Percentiles rank a stretch among this genome's conserved stretches.
phyloP scores from a whole-genome alignment of 257 asterid species.

The Solanum peruvianum region DNA sequence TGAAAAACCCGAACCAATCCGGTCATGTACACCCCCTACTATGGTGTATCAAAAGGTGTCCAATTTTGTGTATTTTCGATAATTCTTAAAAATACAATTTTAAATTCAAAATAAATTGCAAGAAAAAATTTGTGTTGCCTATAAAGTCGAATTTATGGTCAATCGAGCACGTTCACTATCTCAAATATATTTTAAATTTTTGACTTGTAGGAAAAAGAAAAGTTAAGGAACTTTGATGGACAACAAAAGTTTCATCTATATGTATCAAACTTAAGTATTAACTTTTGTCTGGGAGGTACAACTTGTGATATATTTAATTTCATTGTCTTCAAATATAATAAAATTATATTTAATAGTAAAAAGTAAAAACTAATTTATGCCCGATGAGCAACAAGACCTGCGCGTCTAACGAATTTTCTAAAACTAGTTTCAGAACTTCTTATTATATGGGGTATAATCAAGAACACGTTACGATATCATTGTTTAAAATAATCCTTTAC shows the following conservation, averaged over 20 bases:
- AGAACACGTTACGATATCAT: not conserved
- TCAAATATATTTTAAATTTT: not conserved
- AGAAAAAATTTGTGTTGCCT: not conserved
- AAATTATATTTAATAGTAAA: too few relatives aligned
- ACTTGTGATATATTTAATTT: too few relatives aligned
- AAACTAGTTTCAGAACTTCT: too few relatives aligned
- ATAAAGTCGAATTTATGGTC: not conserved
- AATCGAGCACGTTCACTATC: not conserved
- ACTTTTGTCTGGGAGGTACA: fast-evolving
- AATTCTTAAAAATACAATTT: not conserved
- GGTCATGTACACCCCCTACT: too few relatives aligned
- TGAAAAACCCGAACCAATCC: too few relatives aligned
- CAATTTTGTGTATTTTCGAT: not conserved
- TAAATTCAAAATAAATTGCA: not conserved
- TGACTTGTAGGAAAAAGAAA: too few relatives aligned
- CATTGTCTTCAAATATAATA: too few relatives aligned
- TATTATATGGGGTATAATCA: not conserved
- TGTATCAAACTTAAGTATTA: too few relatives aligned
- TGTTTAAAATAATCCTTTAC: too few relatives aligned
- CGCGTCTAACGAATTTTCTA: not conserved
- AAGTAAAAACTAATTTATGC: not conserved
- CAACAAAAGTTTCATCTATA: not conserved
- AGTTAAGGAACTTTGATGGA: not conserved
- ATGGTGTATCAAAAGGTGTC: not conserved
- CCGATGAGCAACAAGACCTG: not conserved